Conservation (phyloP, 208 protist genomes). For the Acanthamoeba royreba region DNA sequence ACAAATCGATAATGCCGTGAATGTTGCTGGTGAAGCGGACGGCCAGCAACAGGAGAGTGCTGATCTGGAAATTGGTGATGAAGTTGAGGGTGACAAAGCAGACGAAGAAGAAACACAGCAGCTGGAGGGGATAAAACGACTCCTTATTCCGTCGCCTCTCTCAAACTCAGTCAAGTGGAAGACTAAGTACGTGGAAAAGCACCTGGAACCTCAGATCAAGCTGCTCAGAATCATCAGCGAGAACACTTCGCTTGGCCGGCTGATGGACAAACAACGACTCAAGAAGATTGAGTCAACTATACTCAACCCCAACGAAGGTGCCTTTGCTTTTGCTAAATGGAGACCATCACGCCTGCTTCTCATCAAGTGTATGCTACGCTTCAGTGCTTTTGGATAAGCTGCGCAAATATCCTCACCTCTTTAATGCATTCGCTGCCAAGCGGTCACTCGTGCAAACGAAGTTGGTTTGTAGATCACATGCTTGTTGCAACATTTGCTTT, state of each 20-base stretch:
- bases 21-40: no score
- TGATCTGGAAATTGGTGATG: not conserved
- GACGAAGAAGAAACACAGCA: not conserved
- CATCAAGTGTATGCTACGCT: no score
- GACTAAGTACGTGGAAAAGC: not conserved
- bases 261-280: not conserved
- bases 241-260: not conserved
- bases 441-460: not conserved
- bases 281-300: not conserved
- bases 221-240: not conserved
- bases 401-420: not conserved
- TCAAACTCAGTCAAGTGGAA: not conserved
- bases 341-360: no score
- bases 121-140: not conserved
- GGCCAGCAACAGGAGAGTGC: no score
- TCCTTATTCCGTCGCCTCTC: not conserved
- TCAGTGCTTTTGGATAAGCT: not conserved
- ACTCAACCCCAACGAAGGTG: not conserved
- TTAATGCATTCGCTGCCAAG: not conserved
- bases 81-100: not conserved
- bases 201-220: not conserved
- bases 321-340: no score
- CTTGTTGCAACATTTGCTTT: not conserved
- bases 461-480: not conserved
- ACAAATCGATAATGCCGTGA: no score